These are phyloP conservation scores for Trametes pubescens DNA, from an alignment of 1,284 basidiomycete genomes.

Conservation along the genomic window DNA sequence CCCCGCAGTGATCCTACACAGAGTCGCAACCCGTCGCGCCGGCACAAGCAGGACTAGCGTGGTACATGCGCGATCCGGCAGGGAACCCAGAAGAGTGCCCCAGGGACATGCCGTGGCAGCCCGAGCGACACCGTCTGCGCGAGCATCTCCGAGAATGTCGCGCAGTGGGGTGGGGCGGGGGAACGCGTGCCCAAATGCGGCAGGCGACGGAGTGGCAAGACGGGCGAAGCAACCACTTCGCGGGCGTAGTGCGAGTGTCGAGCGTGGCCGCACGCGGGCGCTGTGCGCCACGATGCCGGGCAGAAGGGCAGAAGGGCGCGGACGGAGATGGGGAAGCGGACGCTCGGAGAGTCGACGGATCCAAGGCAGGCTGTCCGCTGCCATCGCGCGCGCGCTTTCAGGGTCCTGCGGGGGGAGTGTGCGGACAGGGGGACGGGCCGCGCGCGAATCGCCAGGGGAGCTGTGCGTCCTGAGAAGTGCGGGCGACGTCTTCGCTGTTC, in stretches of 20 bases:
- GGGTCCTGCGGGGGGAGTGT: background rate
- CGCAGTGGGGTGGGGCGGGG: slow-evolving; percentile 22
- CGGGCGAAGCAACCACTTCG: slow-evolving; percentile 7
- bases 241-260: slow-evolving; percentile 19
- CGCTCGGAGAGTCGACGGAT: slow-evolving; percentile 24
- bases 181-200: slow-evolving; percentile 21
- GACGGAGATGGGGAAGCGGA: slow-evolving; percentile 20
- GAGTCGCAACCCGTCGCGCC: background rate
- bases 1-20: background rate
- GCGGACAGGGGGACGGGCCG: background rate
- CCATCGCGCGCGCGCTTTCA: background rate
- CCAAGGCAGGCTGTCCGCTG: background rate
- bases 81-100: background rate
- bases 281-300: slow-evolving; percentile 12
- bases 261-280: slow-evolving; percentile 13
- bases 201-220: slow-evolving; percentile 5
- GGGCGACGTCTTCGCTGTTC: slow-evolving; percentile 16
- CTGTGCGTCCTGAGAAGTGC: slow-evolving; percentile 5
- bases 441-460: slow-evolving; percentile 10
- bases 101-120: background rate
- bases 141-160: slow-evolving; percentile 19
- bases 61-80: slow-evolving; percentile 13
- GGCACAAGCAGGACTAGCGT: slow-evolving; percentile 1
- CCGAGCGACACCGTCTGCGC: background rate
- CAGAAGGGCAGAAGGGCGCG: slow-evolving; percentile 19